phyloP scores from a whole-genome alignment of 306 rosid species.

The Begonia masoniana region DNA sequence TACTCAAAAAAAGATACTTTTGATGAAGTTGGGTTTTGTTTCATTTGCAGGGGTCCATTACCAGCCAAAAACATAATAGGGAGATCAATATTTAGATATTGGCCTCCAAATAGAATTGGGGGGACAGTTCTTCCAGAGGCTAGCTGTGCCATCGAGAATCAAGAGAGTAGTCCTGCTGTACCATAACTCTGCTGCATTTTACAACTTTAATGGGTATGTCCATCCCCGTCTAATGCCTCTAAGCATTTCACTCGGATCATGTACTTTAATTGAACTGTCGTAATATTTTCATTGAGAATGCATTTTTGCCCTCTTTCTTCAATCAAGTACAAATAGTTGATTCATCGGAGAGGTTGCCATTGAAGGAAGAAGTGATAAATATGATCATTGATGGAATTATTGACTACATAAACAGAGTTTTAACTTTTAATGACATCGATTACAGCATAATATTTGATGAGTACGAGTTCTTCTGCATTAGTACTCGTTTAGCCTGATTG shows the following conservation, averaged over 20 bases:
- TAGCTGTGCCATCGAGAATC: conserved; percentile 50
- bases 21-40: too few relatives aligned
- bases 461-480: too few relatives aligned
- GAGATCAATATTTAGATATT: conserved; percentile 78
- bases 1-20: too few relatives aligned
- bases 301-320: conserved; percentile 13
- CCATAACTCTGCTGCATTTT: conserved; percentile 4
- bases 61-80: conserved; percentile 93
- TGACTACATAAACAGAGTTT: too few relatives aligned
- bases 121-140: conserved; percentile 42
- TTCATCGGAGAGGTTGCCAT: too few relatives aligned
- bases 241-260: neutral
- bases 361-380: too few relatives aligned
- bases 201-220: too few relatives aligned
- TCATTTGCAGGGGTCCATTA: conserved; percentile 55
- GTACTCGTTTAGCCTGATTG: too few relatives aligned
- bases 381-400: too few relatives aligned
- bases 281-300: neutral
- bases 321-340: too few relatives aligned
- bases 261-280: neutral
- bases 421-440: too few relatives aligned
- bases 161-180: conserved; percentile 17
- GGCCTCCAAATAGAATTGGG: conserved; percentile 88
- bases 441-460: too few relatives aligned
- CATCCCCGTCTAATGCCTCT: neutral